These are phyloP conservation scores for Antitrichia curtipendula DNA, from an alignment of 225 moss, liverwort and hornwort genomes.

Conservation along the genomic window DNA sequence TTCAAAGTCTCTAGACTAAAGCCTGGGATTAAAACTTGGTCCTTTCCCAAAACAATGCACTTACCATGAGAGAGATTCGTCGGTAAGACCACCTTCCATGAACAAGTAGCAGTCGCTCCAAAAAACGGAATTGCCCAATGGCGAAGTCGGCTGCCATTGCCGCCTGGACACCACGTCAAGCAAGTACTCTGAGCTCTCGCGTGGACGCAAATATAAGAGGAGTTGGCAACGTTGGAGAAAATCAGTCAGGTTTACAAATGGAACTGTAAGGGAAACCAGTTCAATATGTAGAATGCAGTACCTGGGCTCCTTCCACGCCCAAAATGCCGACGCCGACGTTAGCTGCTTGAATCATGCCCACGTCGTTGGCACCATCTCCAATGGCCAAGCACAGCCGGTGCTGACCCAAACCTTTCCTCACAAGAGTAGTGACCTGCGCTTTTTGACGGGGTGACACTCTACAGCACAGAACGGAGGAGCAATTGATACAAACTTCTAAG, in stretches of 20 bases:
- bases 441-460: slow-evolving; percentile 77
- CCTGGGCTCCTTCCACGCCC: slow-evolving; percentile 89
- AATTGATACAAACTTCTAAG: slow-evolving; percentile 63
- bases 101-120: slow-evolving; percentile 32
- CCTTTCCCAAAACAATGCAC: background rate
- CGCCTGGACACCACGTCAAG: slow-evolving; percentile 16
- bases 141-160: slow-evolving; percentile 45
- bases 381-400: slow-evolving; percentile 63
- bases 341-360: slow-evolving; percentile 88
- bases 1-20: background rate
- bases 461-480: slow-evolving; percentile 72
- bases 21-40: too few relatives aligned
- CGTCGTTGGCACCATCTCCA: slow-evolving; percentile 85
- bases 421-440: slow-evolving; percentile 62
- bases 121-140: slow-evolving; percentile 32
- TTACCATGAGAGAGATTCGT: slow-evolving; percentile 35
- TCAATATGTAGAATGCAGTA: background rate
- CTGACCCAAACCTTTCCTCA: slow-evolving; percentile 66
- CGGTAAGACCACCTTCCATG: slow-evolving; percentile 47
- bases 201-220: background rate
- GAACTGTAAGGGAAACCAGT: background rate
- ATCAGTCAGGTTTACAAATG: background rate
- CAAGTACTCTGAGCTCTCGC: background rate
- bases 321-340: slow-evolving; percentile 75
- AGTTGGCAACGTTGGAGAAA: background rate